Evolutionary conservation across 352 stramenopile genomes (phyloP).

Genomic region (Phytophthora nicotianae): DNA sequence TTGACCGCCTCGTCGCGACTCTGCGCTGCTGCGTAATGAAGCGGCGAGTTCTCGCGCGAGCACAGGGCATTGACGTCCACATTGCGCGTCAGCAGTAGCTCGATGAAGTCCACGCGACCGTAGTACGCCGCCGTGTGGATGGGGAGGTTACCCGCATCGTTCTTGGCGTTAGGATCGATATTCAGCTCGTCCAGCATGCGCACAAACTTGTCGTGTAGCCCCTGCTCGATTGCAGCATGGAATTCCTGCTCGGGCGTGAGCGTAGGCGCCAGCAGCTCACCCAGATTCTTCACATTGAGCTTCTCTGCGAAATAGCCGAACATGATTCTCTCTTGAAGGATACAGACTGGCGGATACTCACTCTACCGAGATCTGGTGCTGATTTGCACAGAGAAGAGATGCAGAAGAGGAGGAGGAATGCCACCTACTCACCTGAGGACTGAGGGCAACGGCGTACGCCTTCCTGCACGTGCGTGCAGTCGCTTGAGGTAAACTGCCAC

Average conservation of each 20-base stretch:
- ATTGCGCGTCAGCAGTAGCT: constrained; percentile 68
- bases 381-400: constrained; percentile 10
- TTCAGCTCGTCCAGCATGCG: constrained; percentile 74
- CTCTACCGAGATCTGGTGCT: constrained; percentile 9
- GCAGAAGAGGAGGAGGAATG: constrained; percentile 1
- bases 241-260: constrained; percentile 89
- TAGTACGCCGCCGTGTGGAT: constrained; percentile 89
- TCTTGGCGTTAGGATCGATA: constrained; percentile 71
- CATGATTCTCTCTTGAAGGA: constrained; percentile 42
- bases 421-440: constrained; percentile 14
- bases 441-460: neutral
- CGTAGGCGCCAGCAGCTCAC: constrained; percentile 86
- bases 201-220: constrained; percentile 73
- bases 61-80: constrained; percentile 76
- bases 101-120: constrained; percentile 73
- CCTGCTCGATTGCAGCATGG: constrained; percentile 78
- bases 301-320: constrained; percentile 91
- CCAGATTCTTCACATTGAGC: constrained; percentile 90
- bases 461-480: constrained; percentile 8
- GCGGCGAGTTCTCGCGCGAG: constrained; percentile 74
- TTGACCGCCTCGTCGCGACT: constrained; percentile 76
- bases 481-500: constrained; percentile 20
- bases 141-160: constrained; percentile 75
- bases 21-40: constrained; percentile 86
- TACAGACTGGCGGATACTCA: neutral